phyloP scores from a whole-genome alignment of 2,329 filamentous ascomycete species.

The Parascedosporium putredinis region DNA sequence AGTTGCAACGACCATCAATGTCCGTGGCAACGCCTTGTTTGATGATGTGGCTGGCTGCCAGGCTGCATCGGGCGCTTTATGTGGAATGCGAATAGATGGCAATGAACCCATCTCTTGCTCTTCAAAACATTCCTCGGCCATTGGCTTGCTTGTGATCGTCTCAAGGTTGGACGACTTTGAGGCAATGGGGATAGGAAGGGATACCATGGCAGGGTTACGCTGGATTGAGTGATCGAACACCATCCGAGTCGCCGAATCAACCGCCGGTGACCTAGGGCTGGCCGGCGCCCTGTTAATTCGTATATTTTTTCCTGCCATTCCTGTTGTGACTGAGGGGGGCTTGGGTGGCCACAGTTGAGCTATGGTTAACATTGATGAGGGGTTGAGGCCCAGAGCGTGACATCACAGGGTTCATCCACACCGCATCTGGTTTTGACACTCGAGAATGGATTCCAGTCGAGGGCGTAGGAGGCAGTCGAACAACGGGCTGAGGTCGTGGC shows the following conservation, averaged over 20 bases:
- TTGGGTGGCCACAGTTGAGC: not conserved
- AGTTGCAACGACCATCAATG: constrained; percentile 32
- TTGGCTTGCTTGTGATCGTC: constrained; percentile 36
- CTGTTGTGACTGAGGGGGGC: constrained; percentile 33
- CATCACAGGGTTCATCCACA: not conserved
- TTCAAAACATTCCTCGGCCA: constrained; percentile 72
- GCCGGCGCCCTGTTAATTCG: constrained; percentile 6
- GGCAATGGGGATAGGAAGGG: constrained; percentile 36
- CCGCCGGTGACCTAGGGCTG: constrained; percentile 43
- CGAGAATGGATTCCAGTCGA: not conserved
- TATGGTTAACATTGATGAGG: not conserved
- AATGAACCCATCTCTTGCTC: constrained; percentile 71
- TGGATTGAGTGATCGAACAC: constrained; percentile 46
- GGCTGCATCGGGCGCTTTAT: constrained; percentile 47
- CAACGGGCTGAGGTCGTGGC: constrained; percentile 61
- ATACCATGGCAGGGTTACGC: constrained; percentile 55
- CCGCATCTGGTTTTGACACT: not conserved
- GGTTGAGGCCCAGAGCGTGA: not conserved
- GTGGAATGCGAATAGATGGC: constrained; percentile 59
- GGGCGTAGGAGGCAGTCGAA: constrained; percentile 60
- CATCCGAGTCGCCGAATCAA: constrained; percentile 58
- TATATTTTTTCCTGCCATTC: constrained; percentile 9
- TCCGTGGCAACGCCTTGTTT: constrained; percentile 42
- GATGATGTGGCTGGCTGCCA: constrained; percentile 50
- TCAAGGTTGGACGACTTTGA: not conserved